Evolutionary conservation across 192 early-diverging fungal genomes (phyloP).

Genomic region (Gaertneriomyces sp.): DNA sequence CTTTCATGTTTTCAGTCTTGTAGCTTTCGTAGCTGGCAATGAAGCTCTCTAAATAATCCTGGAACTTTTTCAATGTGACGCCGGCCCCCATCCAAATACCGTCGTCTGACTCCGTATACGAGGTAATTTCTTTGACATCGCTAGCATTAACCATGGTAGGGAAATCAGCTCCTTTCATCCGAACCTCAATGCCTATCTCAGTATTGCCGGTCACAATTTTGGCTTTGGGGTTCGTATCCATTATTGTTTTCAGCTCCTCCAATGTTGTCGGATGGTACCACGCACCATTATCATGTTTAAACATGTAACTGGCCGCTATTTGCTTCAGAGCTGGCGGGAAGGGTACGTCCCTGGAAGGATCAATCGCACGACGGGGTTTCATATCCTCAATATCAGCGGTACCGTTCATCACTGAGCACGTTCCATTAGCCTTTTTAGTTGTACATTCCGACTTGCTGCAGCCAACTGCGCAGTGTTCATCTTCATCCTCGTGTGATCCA

Average conservation of each 20-base stretch:
- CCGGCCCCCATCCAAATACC: slow-evolving; percentile 56
- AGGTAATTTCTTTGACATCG: slow-evolving; percentile 68
- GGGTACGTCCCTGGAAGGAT: slow-evolving; percentile 12
- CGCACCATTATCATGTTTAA: slow-evolving; percentile 44
- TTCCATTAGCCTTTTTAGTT: slow-evolving; percentile 24
- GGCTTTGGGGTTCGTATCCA: slow-evolving; percentile 54
- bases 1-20: slow-evolving; percentile 47
- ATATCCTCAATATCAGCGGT: slow-evolving; percentile 38
- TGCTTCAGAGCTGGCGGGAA: slow-evolving; percentile 32
- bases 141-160: slow-evolving; percentile 59
- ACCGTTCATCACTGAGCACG: slow-evolving; percentile 20
- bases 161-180: slow-evolving; percentile 68
- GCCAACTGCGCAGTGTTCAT: slow-evolving; percentile 21
- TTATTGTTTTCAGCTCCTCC: slow-evolving; percentile 26
- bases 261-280: slow-evolving; percentile 51
- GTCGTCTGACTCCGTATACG: slow-evolving; percentile 32
- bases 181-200: slow-evolving; percentile 74
- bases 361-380: slow-evolving; percentile 4
- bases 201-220: slow-evolving; percentile 82
- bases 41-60: slow-evolving; percentile 29
- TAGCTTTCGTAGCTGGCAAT: slow-evolving; percentile 10
- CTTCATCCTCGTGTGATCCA: slow-evolving; percentile 2
- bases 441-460: slow-evolving; percentile 18
- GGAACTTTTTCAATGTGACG: slow-evolving; percentile 62
- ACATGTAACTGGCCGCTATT: slow-evolving; percentile 37